Evolutionary conservation across 176 grass and related monocot genomes (phyloP), one percentile per base, ranked within the genome.

Genomic region (Areca catechu): DNA sequence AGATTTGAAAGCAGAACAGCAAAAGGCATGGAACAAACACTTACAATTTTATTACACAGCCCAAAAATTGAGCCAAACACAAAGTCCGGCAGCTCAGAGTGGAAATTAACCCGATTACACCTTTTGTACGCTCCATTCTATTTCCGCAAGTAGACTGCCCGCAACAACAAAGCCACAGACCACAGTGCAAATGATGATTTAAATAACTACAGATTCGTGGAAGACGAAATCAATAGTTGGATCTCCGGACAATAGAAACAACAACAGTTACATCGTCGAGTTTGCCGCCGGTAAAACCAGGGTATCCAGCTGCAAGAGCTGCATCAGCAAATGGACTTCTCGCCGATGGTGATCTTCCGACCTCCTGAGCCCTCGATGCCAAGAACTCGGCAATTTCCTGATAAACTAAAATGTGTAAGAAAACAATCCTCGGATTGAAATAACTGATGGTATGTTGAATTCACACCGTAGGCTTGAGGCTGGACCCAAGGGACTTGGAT

Each of bases 181-280:
- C 34, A 43, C 9, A 43, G 34, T 43, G 34, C 10, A 43, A 14
- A 12, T 2, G 14, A 43, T 7, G 34, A 43, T 12, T 12, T 43
- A 14, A 43, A 12, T 3, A 43, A 10, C 34, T 12, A 14, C 34
- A 1, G 34, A 12, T 43, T 12, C 1, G 0, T 43, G 1, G 9
- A 12, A 43, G 2, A 43, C 6, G 34, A 12, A 43, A 5, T 43
- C 34, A 43, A 14, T 9, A 43, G 9, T 83, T 71, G 0, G 84
- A 85, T 75, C 75, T 83, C 66, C 76, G 73, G 59, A 98, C 88
- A 64, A 98, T 52, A 54, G 93, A 98, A 43, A 92, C 93, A 37
- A 89, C 78, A 47, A 73, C 86, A 1, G 93, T 85, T 64, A 89
- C 87, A 73, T 98, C 93, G 67, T 98, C 93, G 49, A 98, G 25